A percentile compares a stretch with the other conserved stretches of the same genome.
phyloP scores from a whole-genome alignment of 164 flowering plant genomes.

The Tinospora cordifolia region DNA sequence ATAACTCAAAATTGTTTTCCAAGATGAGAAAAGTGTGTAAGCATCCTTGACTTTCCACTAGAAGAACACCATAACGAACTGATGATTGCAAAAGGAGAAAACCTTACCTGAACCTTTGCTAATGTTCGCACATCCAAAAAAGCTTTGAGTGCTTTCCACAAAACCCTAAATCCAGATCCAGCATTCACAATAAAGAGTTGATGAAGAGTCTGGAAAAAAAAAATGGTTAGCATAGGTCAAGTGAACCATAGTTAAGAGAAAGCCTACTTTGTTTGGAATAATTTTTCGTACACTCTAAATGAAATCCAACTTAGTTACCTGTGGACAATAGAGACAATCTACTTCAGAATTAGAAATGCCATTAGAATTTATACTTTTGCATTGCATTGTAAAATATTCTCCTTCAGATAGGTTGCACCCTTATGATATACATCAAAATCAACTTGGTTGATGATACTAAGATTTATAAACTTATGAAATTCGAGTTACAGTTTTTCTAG shows the following conservation, averaged over 20 bases:
- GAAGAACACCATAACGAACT: not conserved
- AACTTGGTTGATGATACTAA: too few relatives aligned
- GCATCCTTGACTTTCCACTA: not conserved
- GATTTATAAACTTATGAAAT: too few relatives aligned
- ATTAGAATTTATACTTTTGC: too few relatives aligned
- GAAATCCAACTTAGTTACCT: not conserved
- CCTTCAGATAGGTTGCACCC: too few relatives aligned
- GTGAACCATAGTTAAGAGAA: not conserved
- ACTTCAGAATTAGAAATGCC: too few relatives aligned
- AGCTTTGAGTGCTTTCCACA: conserved; percentile 54
- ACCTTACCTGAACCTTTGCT: conserved; percentile 47
- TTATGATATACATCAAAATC: too few relatives aligned
- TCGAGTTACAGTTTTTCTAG: too few relatives aligned
- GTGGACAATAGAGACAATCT: not conserved
- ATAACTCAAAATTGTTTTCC: not conserved
- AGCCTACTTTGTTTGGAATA: conserved; percentile 1
- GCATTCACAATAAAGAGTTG: conserved; percentile 62
- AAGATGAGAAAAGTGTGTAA: not conserved
- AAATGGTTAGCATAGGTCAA: not conserved
- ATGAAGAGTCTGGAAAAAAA: conserved; percentile 46
- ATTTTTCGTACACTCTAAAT: not conserved
- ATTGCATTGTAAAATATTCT: too few relatives aligned
- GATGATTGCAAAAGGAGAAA: not conserved
- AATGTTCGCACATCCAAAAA: conserved; percentile 57
- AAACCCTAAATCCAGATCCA: conserved; percentile 58